phyloP scores from a whole-genome alignment of 306 rosid genomes.

The barrel medic (Medicago truncatula) region DNA sequence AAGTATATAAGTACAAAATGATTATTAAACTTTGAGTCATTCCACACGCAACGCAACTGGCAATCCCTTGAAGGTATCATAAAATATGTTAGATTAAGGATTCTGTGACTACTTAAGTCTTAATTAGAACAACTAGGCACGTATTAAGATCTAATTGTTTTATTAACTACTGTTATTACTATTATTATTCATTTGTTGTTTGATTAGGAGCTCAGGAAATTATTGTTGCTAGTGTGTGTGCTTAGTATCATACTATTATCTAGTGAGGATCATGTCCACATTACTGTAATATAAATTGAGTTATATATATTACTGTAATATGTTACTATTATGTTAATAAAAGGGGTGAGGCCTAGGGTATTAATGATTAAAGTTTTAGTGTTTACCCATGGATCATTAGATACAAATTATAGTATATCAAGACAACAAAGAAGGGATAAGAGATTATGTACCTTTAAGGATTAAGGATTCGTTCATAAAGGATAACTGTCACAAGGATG shows the following conservation, averaged over 20 bases:
- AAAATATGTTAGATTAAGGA: constrained; percentile 52
- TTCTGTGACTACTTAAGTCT: constrained; percentile 47
- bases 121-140: constrained; percentile 44
- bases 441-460: too few relatives aligned
- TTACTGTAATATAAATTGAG: neutral
- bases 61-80: constrained; percentile 47
- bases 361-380: too few relatives aligned
- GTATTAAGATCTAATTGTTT: constrained; percentile 34
- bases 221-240: constrained; percentile 30
- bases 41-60: constrained; percentile 53
- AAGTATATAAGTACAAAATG: constrained; percentile 2
- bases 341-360: too few relatives aligned
- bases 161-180: constrained; percentile 3
- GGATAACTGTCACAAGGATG: too few relatives aligned
- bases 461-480: too few relatives aligned
- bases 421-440: too few relatives aligned
- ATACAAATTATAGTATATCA: too few relatives aligned
- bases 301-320: too few relatives aligned
- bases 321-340: neutral
- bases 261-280: neutral
- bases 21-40: constrained; percentile 40
- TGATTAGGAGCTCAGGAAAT: constrained; percentile 18
- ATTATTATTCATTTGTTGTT: constrained; percentile 1
- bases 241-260: constrained; percentile 19
- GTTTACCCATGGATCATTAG: too few relatives aligned